A percentile compares a stretch with the other conserved stretches of the same genome.
Conservation (phyloP, 495 filamentous ascomycete species). For the Stereocaulon alpinum region DNA sequence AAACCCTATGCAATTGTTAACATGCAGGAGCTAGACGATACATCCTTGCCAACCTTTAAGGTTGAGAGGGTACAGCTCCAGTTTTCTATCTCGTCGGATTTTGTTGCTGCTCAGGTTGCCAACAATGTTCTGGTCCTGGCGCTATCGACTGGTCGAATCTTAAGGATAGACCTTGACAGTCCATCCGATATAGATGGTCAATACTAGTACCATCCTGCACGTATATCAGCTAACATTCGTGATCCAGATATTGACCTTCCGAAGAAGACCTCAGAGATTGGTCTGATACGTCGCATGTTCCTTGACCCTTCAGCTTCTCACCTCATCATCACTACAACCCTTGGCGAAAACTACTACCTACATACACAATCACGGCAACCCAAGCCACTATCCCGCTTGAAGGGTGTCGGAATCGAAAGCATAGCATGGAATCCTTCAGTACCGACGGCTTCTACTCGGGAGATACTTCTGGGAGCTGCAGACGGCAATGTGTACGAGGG, state of each 20-base stretch:
- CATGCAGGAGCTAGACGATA: slow-evolving; percentile 50
- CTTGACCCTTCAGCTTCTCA: slow-evolving; percentile 94
- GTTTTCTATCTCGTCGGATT: slow-evolving; percentile 83
- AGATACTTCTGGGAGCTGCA: slow-evolving; percentile 84
- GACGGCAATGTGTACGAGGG: slow-evolving; percentile 93
- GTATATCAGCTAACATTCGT: slow-evolving; percentile 9
- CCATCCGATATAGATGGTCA: slow-evolving; percentile 92
- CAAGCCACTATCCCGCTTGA: slow-evolving; percentile 68
- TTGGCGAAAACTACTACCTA: slow-evolving; percentile 94
- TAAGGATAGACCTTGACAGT: slow-evolving; percentile 87
- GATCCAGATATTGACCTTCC: slow-evolving; percentile 89
- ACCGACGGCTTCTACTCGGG: slow-evolving; percentile 87
- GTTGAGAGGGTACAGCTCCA: slow-evolving; percentile 83
- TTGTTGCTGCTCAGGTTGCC: slow-evolving; percentile 90
- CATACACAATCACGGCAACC: slow-evolving; percentile 88
- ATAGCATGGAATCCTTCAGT: slow-evolving; percentile 94
- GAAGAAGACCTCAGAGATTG: slow-evolving; percentile 80
- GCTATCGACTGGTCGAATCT: slow-evolving; percentile 74
- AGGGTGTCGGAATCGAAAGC: slow-evolving; percentile 76
- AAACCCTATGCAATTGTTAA: slow-evolving; percentile 14
- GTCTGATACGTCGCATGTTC: slow-evolving; percentile 89
- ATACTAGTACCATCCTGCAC: slow-evolving; percentile 20
- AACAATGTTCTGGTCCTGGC: slow-evolving; percentile 94
- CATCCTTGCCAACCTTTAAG: slow-evolving; percentile 78
- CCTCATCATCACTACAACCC: slow-evolving; percentile 78